These are phyloP conservation scores for Neurospora terricola DNA, from an alignment of 495 filamentous ascomycete genomes.

Conservation along the genomic window DNA sequence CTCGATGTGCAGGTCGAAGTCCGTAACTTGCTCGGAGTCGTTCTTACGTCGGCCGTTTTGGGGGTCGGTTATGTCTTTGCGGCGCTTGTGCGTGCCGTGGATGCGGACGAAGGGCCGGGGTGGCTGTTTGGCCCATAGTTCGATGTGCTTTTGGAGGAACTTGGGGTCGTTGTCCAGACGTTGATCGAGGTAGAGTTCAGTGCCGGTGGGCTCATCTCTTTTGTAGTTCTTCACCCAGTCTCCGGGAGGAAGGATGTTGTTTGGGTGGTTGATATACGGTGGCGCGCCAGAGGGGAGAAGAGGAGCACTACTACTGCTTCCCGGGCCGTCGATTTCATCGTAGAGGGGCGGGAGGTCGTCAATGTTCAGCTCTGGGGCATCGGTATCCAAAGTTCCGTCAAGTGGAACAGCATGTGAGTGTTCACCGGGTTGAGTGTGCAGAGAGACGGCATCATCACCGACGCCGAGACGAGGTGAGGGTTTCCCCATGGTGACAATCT, in stretches of 20 bases:
- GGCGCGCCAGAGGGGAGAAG: slow-evolving; percentile 9
- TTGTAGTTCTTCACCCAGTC: slow-evolving; percentile 7
- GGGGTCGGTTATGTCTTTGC: slow-evolving; percentile 11
- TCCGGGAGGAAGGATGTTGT: background rate
- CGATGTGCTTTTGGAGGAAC: slow-evolving; percentile 33
- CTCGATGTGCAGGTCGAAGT: slow-evolving; percentile 43
- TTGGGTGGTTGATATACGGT: slow-evolving; percentile 1
- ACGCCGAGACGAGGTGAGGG: slow-evolving; percentile 7
- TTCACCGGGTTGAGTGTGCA: slow-evolving; percentile 15
- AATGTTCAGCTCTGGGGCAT: slow-evolving; percentile 19
- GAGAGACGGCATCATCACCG: slow-evolving; percentile 16
- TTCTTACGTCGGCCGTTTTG: slow-evolving; percentile 31
- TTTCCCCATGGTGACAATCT: slow-evolving; percentile 15
- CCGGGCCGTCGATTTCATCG: slow-evolving; percentile 13
- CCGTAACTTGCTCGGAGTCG: slow-evolving; percentile 30
- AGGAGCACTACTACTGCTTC: slow-evolving; percentile 11
- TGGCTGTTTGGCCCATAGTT: slow-evolving; percentile 28
- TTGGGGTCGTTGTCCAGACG: slow-evolving; percentile 31
- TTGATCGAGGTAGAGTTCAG: slow-evolving; percentile 25
- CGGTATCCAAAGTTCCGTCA: slow-evolving; percentile 19
- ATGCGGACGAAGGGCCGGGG: slow-evolving; percentile 38
- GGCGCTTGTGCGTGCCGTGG: slow-evolving; percentile 41
- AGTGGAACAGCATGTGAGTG: background rate
- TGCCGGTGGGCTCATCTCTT: slow-evolving; percentile 17
- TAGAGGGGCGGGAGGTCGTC: slow-evolving; percentile 30